These are phyloP conservation scores for Pyrus communis DNA, from an alignment of 306 rosid species.

Conservation along the genomic window DNA sequence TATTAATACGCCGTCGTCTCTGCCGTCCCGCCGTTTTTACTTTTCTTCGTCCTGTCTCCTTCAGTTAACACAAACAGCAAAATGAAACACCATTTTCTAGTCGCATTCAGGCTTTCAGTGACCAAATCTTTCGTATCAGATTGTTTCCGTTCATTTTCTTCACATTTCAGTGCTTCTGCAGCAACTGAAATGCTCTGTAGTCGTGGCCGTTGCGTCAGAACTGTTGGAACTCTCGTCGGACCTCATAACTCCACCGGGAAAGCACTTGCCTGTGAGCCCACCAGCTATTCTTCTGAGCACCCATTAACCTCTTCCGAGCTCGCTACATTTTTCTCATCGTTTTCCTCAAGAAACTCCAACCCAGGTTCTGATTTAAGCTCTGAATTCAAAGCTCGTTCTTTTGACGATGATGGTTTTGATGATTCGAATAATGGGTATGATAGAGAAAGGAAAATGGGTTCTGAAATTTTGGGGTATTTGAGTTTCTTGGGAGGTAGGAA, in stretches of 20 bases:
- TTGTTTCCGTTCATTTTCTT: background rate
- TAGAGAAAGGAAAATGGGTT: slow-evolving; percentile 28
- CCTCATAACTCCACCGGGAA: background rate
- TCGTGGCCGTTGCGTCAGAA: slow-evolving; percentile 7
- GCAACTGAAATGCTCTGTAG: slow-evolving; percentile 6
- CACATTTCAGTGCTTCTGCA: background rate
- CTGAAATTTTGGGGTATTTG: slow-evolving; percentile 19
- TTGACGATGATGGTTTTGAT: slow-evolving; percentile 10
- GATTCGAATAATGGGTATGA: slow-evolving; percentile 11
- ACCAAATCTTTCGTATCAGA: too few relatives aligned
- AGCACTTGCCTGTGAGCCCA: slow-evolving; percentile 10
- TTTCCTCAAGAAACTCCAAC: slow-evolving; percentile 19
- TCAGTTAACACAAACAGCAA: too few relatives aligned
- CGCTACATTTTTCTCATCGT: slow-evolving; percentile 21
- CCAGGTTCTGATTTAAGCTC: slow-evolving; percentile 17
- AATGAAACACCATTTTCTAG: background rate
- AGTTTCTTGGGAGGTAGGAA: slow-evolving; percentile 19
- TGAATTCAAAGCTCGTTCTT: slow-evolving; percentile 12
- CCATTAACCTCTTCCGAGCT: slow-evolving; percentile 11
- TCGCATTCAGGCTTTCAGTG: background rate
- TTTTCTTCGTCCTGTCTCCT: too few relatives aligned
- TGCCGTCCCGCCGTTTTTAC: background rate
- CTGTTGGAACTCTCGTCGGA: background rate
- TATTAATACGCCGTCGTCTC: background rate
- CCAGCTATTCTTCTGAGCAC: slow-evolving; percentile 11